Base-by-base conservation (phyloP, 495 filamentous ascomycete species). In the Diplogelasinospora grovesii region DNA sequence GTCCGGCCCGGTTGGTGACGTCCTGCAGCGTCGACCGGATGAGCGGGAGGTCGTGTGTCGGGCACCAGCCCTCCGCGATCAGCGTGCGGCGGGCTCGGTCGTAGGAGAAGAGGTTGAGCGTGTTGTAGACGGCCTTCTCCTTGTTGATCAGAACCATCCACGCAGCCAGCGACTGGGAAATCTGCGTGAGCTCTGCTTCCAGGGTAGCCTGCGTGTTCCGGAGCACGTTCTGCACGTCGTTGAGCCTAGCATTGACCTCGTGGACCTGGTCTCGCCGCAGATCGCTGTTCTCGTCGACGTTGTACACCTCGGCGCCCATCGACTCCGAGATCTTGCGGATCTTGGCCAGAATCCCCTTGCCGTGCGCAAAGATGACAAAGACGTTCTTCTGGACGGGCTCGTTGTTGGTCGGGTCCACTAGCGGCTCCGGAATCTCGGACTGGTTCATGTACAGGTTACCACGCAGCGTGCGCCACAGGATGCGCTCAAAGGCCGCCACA, bases 361-460 rank as follows among this genome's bases (percentile, higher is more conserved):
- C 92, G 50, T 99, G 93, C 19, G 93, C 90, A 56, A 99, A 99
- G 57, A 99, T 97, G 45, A 99, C 89, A 53, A 97, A 99, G 41
- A 97, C 92, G 54, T 95, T 99, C 81, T 99, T 99, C 64, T 81
- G 79, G 46, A 93, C 73, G 32, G 82, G 71, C 63, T 97, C 92
- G 63, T 95, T 94, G 66, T 78, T 94, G 49, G 77, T 69, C 16
- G 92, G 92, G 62, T 99, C 87, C 60, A 93, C 73, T 41, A 99
- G 85, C n/a, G 87, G 79, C 51, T 97, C 87, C 21, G 86, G 81
- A 39, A 99, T 97, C 69, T 97, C 92, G 23, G 89, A 86, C 70
- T 99, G 92, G 67, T 97, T 99, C 92, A 99, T 99, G 69, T 96
- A 99, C 14, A 99, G 76, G 65, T 99, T 99, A 49, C 92, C 92